These are phyloP conservation scores for Coemansia sp. DNA, from an alignment of 192 early-diverging fungal genomes.

Conservation along the genomic window DNA sequence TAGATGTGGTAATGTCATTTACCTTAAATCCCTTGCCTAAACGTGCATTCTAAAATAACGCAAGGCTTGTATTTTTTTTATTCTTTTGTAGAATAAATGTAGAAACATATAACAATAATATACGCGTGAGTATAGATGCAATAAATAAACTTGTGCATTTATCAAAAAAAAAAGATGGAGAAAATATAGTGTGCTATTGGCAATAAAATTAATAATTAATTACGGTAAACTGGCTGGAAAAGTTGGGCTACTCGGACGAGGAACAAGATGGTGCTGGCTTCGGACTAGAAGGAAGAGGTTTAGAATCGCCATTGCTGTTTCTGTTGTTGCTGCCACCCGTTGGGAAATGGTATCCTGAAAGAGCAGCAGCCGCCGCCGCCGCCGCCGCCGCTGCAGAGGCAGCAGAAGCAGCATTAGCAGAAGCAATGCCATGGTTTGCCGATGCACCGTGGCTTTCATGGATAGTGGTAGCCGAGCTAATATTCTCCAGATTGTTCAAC, in stretches of 20 bases:
- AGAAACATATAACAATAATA: too few species aligned
- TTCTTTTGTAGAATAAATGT: neutral
- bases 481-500: constrained; percentile 28
- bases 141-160: neutral
- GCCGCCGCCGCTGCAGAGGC: neutral
- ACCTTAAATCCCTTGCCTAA: neutral
- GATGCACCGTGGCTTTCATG: constrained; percentile 20
- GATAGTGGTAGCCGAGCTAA: constrained; percentile 45
- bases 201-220: neutral
- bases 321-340: constrained; percentile 15
- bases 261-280: neutral
- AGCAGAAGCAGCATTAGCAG: neutral
- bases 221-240: neutral
- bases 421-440: neutral
- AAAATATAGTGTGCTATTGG: too few species aligned
- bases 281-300: neutral
- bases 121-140: neutral
- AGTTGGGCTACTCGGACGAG: neutral
- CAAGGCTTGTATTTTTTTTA: neutral
- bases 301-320: constrained; percentile 6
- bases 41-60: neutral
- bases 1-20: neutral
- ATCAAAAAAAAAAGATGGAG: neutral
- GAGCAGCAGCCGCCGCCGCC: neutral
- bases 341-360: constrained; percentile 26